Evolutionary conservation across 75 land plant species (phyloP).

Genomic region (Pinus tabuliformis): DNA sequence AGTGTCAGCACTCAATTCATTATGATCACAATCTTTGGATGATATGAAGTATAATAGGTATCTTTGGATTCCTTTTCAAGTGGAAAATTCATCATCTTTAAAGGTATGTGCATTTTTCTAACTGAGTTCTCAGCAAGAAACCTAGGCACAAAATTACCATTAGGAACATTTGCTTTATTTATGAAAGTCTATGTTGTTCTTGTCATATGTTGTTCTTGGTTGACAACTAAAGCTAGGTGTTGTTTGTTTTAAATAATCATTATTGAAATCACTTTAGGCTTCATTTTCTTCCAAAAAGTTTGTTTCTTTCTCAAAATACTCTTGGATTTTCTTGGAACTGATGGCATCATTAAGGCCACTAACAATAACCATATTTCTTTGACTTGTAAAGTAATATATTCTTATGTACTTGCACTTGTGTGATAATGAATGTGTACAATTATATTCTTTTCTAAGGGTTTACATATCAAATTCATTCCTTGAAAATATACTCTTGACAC

Average conservation of each 20-base stretch:
- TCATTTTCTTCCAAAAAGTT: not conserved
- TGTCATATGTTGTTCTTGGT: not conserved
- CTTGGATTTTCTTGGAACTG: not conserved
- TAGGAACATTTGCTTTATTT: not conserved
- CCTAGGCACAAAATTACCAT: not conserved
- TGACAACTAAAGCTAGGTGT: not conserved
- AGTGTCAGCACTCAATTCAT: not conserved
- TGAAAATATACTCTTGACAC: no score
- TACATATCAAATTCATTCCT: no score
- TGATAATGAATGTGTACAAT: no score
- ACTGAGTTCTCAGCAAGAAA: not conserved
- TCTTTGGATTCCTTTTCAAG: not conserved
- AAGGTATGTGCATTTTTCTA: not conserved
- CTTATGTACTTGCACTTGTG: no score
- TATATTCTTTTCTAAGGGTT: no score
- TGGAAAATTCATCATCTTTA: not conserved
- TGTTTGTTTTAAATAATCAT: not conserved
- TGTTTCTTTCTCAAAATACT: not conserved
- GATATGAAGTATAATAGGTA: not conserved
- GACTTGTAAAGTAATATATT: no score
- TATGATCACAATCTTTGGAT: not conserved
- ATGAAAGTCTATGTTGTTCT: no score
- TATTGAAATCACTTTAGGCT: slow-evolving; percentile 3
- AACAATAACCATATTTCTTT: not conserved
- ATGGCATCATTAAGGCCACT: not conserved